Percentiles rank a stretch among this genome's conserved stretches.
Conservation (phyloP, 805 yeast species). For the Candida nemodendra region DNA sequence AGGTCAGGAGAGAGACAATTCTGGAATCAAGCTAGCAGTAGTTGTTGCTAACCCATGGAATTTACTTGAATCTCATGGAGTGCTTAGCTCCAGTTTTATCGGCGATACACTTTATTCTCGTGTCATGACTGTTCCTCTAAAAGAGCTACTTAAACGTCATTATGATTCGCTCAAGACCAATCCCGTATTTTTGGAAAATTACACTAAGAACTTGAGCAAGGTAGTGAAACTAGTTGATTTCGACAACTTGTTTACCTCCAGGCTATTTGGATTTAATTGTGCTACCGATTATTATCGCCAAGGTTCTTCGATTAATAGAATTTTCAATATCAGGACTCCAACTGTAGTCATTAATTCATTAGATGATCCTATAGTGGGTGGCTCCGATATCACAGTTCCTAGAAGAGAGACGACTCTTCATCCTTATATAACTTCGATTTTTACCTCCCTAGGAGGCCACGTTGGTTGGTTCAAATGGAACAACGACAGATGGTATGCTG, state of each 20-base stretch:
- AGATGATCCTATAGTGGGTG: conserved; percentile 76
- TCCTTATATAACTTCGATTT: conserved; percentile 57
- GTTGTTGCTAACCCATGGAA: conserved; percentile 78
- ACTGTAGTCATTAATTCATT: conserved; percentile 57
- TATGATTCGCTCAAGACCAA: conserved; percentile 36
- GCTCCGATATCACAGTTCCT: conserved; percentile 45
- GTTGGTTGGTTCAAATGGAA: conserved; percentile 69
- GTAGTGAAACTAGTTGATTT: conserved; percentile 47
- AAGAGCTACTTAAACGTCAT: conserved; percentile 43
- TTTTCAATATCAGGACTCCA: conserved; percentile 59
- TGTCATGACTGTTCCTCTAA: conserved; percentile 48
- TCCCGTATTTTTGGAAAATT: conserved; percentile 22
- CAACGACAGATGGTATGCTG: conserved; percentile 66
- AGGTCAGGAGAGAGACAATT: conserved; percentile 58
- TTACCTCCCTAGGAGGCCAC: conserved; percentile 76
- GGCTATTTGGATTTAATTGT: conserved; percentile 61
- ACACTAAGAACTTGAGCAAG: conserved; percentile 17
- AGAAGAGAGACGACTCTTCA: conserved; percentile 46
- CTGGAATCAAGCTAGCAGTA: conserved; percentile 51
- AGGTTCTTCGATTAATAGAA: conserved; percentile 56
- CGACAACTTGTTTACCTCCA: conserved; percentile 65
- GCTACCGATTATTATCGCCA: conserved; percentile 64
- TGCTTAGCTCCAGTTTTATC: conserved; percentile 40
- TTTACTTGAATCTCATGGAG: conserved; percentile 46
- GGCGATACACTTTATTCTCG: conserved; percentile 50